These are phyloP conservation scores for Mycena alexandri DNA, from an alignment of 768 basidiomycete species.

Conservation along the genomic window DNA sequence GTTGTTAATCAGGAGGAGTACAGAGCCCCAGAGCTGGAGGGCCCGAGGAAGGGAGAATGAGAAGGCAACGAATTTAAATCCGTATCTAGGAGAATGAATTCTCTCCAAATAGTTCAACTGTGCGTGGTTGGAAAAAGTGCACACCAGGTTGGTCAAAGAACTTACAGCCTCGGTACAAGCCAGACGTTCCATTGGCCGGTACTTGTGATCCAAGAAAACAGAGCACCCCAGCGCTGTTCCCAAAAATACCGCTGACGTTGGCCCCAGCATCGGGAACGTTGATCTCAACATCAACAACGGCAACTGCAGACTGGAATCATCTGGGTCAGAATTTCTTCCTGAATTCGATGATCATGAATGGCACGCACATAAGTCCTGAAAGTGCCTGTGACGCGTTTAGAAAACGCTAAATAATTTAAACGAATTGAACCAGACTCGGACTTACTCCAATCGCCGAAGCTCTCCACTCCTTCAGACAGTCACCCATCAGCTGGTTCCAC, in stretches of 20 bases:
- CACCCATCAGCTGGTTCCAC: constrained; percentile 62
- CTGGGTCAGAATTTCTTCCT: not conserved
- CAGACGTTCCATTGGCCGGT: constrained; percentile 51
- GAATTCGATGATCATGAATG: not conserved
- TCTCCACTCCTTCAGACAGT: constrained; percentile 64
- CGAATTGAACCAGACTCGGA: not conserved
- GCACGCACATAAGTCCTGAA: constrained; percentile 21
- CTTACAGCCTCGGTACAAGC: constrained; percentile 58
- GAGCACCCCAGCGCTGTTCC: constrained; percentile 50
- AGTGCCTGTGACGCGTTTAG: constrained; percentile 32
- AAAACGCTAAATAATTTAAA: constrained; percentile 33
- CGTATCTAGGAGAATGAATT: constrained; percentile 51
- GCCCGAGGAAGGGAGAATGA: constrained; percentile 67
- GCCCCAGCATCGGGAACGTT: constrained; percentile 44
- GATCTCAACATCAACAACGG: constrained; percentile 47
- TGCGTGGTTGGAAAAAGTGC: not conserved
- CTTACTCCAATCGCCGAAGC: constrained; percentile 54
- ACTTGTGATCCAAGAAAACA: constrained; percentile 50
- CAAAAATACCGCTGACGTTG: constrained; percentile 48
- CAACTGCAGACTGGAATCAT: constrained; percentile 48
- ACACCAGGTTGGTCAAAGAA: not conserved
- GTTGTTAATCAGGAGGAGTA: constrained; percentile 41
- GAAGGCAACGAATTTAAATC: constrained; percentile 63
- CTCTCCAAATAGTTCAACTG: constrained; percentile 53
- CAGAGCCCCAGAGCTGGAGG: constrained; percentile 61